Evolutionary conservation across 441 rosid species (phyloP).

Genomic region (Geranium incanum): DNA sequence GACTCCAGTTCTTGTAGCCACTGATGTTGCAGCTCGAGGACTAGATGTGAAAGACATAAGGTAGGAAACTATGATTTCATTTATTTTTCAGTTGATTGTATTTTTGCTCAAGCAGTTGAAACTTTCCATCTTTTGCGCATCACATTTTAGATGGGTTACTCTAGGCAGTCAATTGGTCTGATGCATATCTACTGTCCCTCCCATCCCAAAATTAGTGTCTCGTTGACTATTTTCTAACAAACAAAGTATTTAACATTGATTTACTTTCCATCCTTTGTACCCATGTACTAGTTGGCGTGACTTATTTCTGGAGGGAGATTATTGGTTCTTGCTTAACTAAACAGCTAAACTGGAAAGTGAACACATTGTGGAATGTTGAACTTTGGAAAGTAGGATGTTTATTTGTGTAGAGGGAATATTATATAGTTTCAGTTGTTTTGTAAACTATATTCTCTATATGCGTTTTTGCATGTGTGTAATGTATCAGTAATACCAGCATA

Average conservation of each 20-base stretch:
- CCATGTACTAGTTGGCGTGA: neutral
- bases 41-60: constrained; percentile 5
- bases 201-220: neutral
- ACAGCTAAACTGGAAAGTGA: neutral
- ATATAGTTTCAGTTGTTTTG: neutral
- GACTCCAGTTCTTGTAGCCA: constrained; percentile 14
- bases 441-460: neutral
- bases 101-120: neutral
- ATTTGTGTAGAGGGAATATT: neutral
- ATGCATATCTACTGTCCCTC: neutral
- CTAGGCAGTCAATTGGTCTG: neutral
- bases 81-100: neutral
- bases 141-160: neutral
- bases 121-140: neutral
- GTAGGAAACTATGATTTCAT: neutral
- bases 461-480: neutral
- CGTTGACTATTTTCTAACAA: too few species aligned
- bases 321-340: neutral
- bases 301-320: neutral
- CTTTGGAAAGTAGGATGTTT: neutral
- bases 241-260: too few species aligned
- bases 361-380: neutral
- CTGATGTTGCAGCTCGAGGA: constrained; percentile 15
- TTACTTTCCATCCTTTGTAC: too few species aligned
- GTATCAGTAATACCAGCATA: neutral